These are phyloP conservation scores for Grigorovia humatica DNA, from an alignment of 805 yeast genomes.

Conservation along the genomic window DNA sequence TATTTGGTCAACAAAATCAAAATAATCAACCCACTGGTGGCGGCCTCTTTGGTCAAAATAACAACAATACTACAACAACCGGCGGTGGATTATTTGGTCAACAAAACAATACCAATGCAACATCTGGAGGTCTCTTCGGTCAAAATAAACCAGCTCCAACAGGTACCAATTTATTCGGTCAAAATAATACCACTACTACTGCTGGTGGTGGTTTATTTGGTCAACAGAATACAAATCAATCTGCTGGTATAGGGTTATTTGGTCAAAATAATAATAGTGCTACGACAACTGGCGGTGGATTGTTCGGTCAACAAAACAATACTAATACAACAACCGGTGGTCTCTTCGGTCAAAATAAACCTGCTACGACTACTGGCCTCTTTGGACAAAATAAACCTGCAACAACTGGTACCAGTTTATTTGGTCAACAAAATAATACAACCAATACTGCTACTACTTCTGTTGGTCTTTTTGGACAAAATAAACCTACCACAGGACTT, in stretches of 20 bases:
- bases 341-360: conserved; percentile 21
- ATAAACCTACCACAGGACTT: conserved; percentile 10
- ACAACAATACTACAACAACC: background rate
- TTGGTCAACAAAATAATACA: conserved; percentile 11
- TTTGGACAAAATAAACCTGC: conserved; percentile 5
- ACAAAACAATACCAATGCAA: conserved; percentile 7
- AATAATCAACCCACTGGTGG: conserved; percentile 16
- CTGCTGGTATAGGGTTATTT: conserved; percentile 27
- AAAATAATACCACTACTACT: conserved; percentile 25
- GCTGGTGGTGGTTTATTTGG: conserved; percentile 8
- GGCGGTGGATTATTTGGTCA: conserved; percentile 17
- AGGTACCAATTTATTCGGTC: conserved; percentile 1
- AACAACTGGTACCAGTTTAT: conserved; percentile 6
- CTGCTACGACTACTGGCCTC: conserved; percentile 5
- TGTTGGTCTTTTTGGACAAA: conserved; percentile 22
- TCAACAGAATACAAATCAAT: conserved; percentile 3
- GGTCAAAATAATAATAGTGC: conserved; percentile 19
- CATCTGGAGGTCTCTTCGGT: conserved; percentile 23
- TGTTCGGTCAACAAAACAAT: conserved; percentile 15
- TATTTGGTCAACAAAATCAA: conserved; percentile 24
- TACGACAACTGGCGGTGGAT: conserved; percentile 6
- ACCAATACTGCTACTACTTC: conserved; percentile 3
- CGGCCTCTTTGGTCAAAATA: conserved; percentile 21
- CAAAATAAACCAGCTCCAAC: conserved; percentile 11
- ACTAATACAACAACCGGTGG: conserved; percentile 13